Conservation (phyloP, 768 basidiomycete species). For the Xerocomus spinulosus region DNA sequence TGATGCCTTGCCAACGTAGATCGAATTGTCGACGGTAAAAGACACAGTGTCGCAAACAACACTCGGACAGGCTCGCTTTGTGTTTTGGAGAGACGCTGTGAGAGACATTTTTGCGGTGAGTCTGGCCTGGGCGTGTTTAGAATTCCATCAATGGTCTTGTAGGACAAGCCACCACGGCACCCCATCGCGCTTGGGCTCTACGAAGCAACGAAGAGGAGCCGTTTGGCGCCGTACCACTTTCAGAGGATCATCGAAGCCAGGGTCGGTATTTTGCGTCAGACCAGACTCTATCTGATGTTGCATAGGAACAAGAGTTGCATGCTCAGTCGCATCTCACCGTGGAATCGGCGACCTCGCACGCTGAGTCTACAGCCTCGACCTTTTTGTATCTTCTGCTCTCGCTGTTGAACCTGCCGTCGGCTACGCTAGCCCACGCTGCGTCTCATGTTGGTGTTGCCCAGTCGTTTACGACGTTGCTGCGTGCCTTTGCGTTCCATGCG, state of each 20-base stretch:
- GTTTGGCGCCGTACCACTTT: slow-evolving; percentile 69
- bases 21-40: slow-evolving; percentile 73
- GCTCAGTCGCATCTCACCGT: slow-evolving; percentile 61
- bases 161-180: slow-evolving; percentile 76
- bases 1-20: slow-evolving; percentile 36
- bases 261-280: slow-evolving; percentile 39
- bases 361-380: slow-evolving; percentile 77
- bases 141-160: slow-evolving; percentile 19
- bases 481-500: slow-evolving; percentile 74
- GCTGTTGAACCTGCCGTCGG: slow-evolving; percentile 52
- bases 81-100: slow-evolving; percentile 83
- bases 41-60: slow-evolving; percentile 69
- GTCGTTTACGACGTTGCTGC: slow-evolving; percentile 64
- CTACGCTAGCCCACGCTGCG: slow-evolving; percentile 65
- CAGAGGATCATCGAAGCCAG: slow-evolving; percentile 82
- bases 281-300: slow-evolving; percentile 12
- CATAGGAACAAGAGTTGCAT: slow-evolving; percentile 62
- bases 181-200: slow-evolving; percentile 74
- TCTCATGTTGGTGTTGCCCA: slow-evolving; percentile 79
- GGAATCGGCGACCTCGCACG: slow-evolving; percentile 65
- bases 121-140: slow-evolving; percentile 17
- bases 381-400: slow-evolving; percentile 74
- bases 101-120: slow-evolving; percentile 60
- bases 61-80: slow-evolving; percentile 80
- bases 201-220: slow-evolving; percentile 45